Base-by-base conservation (phyloP, 352 stramenopile genomes). In the Elongisporangium anandrum region DNA sequence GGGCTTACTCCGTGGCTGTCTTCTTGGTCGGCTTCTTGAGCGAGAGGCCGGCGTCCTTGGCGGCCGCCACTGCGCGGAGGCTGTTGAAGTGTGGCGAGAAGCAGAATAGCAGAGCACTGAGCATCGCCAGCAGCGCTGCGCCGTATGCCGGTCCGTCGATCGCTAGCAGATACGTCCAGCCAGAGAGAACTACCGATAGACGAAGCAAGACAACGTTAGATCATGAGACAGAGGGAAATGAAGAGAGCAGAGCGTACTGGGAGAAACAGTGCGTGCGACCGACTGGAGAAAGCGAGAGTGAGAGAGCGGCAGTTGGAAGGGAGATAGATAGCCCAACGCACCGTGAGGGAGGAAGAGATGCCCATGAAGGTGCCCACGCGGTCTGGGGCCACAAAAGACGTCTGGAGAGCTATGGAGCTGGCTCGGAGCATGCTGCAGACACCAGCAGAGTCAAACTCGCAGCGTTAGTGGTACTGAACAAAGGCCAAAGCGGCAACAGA, bases 311-410 rank as follows among this genome's bases (percentile, higher is more conserved):
- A 41, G 24, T 8, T 48, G 4, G 1, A n/a, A 54, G 6, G 56
- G 24, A 60, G 0, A 52, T 59, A 57, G 39, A 61, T n/a, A 29
- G 15, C 13, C 61, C 54, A 52, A 66, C 59, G 39, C 53, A 93
- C 84, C 66, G 84, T 93, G 45, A 93, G 70, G 5, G 81, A 92
- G 3, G 82, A 88, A 0, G 84, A 91, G 21, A 93, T 75, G 34
- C 84, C 84, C 77, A 93, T 89, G 61, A 93, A 91, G 8, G 81
- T 73, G 3, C 84, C 84, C 16, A 91, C 68, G 29, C 82, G 82
- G 53, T 91, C 77, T 17, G 82, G 76, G 12, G 81, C 65, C 20
- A 94, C 79, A 24, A 89, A 75, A 22, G 78, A 77, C 21, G 84
- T 92, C 62, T 94, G 81, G 3, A 93, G 56, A 4, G 76, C 81